Evolutionary conservation across 1,139 yeast genomes (phyloP), one percentile per base, ranked within the genome.

Genomic region (Diutina sp.): DNA sequence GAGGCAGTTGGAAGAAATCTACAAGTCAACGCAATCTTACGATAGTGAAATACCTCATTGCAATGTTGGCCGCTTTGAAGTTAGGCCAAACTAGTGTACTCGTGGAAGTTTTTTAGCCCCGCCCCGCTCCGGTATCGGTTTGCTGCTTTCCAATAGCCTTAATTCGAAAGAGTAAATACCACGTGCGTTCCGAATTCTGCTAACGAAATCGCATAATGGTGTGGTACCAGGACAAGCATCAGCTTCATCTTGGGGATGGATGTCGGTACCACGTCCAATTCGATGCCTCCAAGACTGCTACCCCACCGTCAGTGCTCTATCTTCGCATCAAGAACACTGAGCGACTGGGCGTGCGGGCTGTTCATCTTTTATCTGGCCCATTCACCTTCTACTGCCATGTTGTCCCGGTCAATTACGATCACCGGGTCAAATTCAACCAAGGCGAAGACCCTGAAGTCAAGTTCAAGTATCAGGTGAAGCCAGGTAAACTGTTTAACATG

Each of bases 371-470:
- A 41, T 78, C 80, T 44, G 87, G 88, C 0, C 88, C 88, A 0
- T 83, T 82, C 61, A 72, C 81, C 3, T 66, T 83, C 29, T 83
- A 83, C 61, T 75, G 82, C 58, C 87, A 83, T 65, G 79, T 83
- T 4, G 72, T 82, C 9, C 87, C 87, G 0, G 62, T 66, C 61
- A 76, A 79, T 59, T 83, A 77, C 63, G 64, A 73, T 55, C 69
- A 69, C 57, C 71, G 67, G 30, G 61, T 66, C 55, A 59, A 62
- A 56, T 70, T 72, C 57, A 65, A 65, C 55, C 76, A 76, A 11
- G 18, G 35, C 6, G 69, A 64, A 1, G 61, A 69, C 46, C 55
- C 58, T 9, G 62, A 60, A 9, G 60, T 61, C 25, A 69, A 67
- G 53, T 62, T 62, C 56, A 55, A 57, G 9, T 60, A 60, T 53